phyloP scores from a whole-genome alignment of 441 rosid genomes.

The Isatis lusitanica region DNA sequence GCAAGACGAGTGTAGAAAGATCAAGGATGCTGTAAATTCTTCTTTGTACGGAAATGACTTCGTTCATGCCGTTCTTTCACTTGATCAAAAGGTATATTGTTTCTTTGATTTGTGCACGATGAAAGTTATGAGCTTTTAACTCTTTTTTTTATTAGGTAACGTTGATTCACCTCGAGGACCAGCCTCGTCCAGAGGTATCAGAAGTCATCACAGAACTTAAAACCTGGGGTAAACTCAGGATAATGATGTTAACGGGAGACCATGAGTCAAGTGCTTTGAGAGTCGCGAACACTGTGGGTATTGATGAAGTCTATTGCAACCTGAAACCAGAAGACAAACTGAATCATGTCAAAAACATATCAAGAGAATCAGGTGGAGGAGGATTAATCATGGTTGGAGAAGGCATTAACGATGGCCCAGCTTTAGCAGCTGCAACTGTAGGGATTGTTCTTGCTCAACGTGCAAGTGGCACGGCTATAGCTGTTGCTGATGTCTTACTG shows the following conservation, averaged over 20 bases:
- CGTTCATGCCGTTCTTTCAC: slow-evolving; percentile 89
- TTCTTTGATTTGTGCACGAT: too few relatives aligned
- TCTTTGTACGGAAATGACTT: slow-evolving; percentile 74
- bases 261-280: slow-evolving; percentile 91
- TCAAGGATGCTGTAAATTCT: slow-evolving; percentile 69
- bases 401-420: slow-evolving; percentile 96
- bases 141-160: slow-evolving; percentile 51
- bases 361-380: slow-evolving; percentile 82
- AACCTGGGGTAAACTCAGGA: slow-evolving; percentile 55
- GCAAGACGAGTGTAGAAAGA: slow-evolving; percentile 63
- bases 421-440: slow-evolving; percentile 90
- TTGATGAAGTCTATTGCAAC: slow-evolving; percentile 73
- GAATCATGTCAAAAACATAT: slow-evolving; percentile 67
- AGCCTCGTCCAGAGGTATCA: slow-evolving; percentile 74
- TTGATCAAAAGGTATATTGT: slow-evolving; percentile 61
- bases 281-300: slow-evolving; percentile 89
- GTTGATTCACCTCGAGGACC: slow-evolving; percentile 89
- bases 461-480: slow-evolving; percentile 89
- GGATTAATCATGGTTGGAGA: slow-evolving; percentile 93
- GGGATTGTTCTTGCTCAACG: slow-evolving; percentile 94
- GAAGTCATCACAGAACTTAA: slow-evolving; percentile 66
- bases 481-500: slow-evolving; percentile 78
- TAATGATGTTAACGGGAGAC: slow-evolving; percentile 95
- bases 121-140: not conserved
- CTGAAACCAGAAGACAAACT: slow-evolving; percentile 95